Percentiles rank a stretch among this genome's conserved stretches.
Conservation (phyloP, 345 rosid species). For the Heritiera littoralis region DNA sequence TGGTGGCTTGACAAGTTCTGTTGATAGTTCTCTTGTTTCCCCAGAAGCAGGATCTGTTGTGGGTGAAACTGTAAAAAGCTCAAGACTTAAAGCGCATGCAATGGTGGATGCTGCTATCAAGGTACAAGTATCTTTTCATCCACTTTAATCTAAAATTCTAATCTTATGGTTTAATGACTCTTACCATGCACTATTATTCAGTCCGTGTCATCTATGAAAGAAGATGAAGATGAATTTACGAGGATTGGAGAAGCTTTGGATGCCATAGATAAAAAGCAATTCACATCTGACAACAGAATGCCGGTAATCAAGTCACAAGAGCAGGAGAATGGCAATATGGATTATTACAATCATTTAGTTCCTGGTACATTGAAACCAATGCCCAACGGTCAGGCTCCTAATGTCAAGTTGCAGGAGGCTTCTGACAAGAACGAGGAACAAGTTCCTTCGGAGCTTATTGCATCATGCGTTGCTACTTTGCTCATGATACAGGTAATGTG, state of each 20-base stretch:
- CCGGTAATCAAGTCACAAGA: constrained; percentile 41
- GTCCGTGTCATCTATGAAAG: constrained; percentile 73
- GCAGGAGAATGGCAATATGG: constrained; percentile 42
- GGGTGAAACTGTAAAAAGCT: constrained; percentile 64
- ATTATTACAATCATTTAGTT: constrained; percentile 38
- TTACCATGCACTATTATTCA: constrained; percentile 34
- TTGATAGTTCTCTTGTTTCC: constrained; percentile 34
- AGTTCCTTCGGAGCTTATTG: constrained; percentile 72
- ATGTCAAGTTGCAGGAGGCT: constrained; percentile 37
- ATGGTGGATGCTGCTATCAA: constrained; percentile 92
- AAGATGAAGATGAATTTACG: constrained; percentile 70
- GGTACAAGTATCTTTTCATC: constrained; percentile 40
- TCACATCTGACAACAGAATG: constrained; percentile 37
- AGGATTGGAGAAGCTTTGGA: constrained; percentile 71
- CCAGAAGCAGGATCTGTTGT: constrained; percentile 70
- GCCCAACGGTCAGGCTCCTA: constrained; percentile 22
- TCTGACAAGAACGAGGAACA: constrained; percentile 47
- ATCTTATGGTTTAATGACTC: neutral
- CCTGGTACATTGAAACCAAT: constrained; percentile 38
- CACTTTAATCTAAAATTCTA: neutral
- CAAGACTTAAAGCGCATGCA: constrained; percentile 62
- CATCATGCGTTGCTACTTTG: constrained; percentile 85
- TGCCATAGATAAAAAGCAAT: constrained; percentile 48
- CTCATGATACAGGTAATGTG: constrained; percentile 79
- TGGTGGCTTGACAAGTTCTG: constrained; percentile 33